phyloP scores from a whole-genome alignment of 202 grass and related monocot species.

The Elaeis oleifera region DNA sequence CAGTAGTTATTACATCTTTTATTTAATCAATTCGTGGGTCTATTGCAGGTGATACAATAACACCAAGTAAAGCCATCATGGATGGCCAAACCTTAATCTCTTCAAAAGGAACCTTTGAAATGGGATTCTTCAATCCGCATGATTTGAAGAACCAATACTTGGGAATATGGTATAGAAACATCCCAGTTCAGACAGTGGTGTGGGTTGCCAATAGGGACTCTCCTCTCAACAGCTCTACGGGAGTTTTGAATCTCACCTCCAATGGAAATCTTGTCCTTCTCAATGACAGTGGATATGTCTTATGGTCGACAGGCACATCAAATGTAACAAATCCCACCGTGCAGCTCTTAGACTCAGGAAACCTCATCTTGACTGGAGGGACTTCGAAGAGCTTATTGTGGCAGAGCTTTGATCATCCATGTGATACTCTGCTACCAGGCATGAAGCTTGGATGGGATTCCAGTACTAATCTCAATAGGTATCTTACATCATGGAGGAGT shows the following conservation, averaged over 20 bases:
- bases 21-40: too few relatives aligned
- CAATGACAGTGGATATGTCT: too few relatives aligned
- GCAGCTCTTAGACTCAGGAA: slow-evolving; percentile 8
- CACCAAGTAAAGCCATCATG: too few relatives aligned
- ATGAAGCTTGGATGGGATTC: slow-evolving; percentile 2
- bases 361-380: not conserved
- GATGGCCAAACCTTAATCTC: too few relatives aligned
- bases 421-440: slow-evolving; percentile 5
- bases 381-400: not conserved
- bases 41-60: too few relatives aligned
- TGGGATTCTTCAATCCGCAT: too few relatives aligned
- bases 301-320: slow-evolving; percentile 1
- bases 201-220: not conserved
- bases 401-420: slow-evolving; percentile 7
- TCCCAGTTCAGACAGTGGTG: too few relatives aligned
- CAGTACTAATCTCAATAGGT: not conserved
- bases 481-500: not conserved
- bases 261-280: not conserved
- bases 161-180: too few relatives aligned
- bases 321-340: not conserved
- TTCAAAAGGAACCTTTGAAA: too few relatives aligned
- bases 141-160: too few relatives aligned
- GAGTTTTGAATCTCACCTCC: not conserved
- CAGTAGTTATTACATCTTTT: too few relatives aligned
- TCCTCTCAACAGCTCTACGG: not conserved